Base-by-base conservation (phyloP, 2,329 filamentous ascomycete genomes). In the Cryphonectria carpinicola region DNA sequence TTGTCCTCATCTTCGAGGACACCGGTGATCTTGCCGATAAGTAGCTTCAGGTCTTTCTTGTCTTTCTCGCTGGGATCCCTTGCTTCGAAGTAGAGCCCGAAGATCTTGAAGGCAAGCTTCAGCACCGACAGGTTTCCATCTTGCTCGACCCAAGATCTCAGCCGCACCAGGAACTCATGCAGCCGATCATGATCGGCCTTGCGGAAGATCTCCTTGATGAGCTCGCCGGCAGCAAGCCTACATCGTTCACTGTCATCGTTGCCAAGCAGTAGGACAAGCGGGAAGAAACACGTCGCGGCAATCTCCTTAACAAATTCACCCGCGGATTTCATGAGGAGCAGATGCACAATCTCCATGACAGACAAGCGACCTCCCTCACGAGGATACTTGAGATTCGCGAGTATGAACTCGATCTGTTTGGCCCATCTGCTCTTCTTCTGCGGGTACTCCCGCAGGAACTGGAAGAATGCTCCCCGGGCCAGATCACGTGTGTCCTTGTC, bases 401-500 rank as follows among this genome's bases (percentile, higher is more conserved):
- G 88, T 65, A 99, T 86, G 78, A 98, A 99, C 69, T 87, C 89
- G 66, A 98, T 87, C 78, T 98, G 95, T 79, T 97, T 97, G 54
- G 89, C 87, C 90, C 96, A 97, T 19, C 96, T 88, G 73, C 90
- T 92, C 80, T 94, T 95, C 76, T 92, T 94, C 79, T 98, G 96
- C 0, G 96, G 95, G 77, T 98, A 99, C 68, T 98, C 94, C 74
- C 95, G 89, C 69, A 99, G 84, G 82, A 99, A 99, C 75, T 98
- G 94, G 80, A 97, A 92, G 81, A 97, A 99, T 19, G 94, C 92
- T 28, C 94, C 94, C 70, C 96, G 88, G 19, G 95, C 95, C 52
- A 97, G 85, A 79, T 98, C 94, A 67, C 96, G 89, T 2, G 95
- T 95, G 74, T 92, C 90, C 75, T 92, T 92, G 75, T 97, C 95